Conservation (phyloP, 1,284 basidiomycete species). For the Boletus semigastroideus region DNA sequence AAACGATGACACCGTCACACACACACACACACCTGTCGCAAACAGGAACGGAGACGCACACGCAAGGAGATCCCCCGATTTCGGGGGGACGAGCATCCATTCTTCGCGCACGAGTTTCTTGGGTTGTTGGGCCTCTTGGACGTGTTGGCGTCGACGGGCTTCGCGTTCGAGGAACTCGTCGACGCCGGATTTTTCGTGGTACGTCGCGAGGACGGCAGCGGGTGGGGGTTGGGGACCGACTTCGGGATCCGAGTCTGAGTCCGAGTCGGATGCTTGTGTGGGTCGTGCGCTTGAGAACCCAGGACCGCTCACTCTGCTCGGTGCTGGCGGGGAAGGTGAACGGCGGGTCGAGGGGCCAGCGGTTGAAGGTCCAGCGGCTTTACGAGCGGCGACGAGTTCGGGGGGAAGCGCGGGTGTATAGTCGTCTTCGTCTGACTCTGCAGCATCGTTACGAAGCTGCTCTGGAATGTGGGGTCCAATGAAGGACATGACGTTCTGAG, state of each 20-base stretch:
- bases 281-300: conserved; percentile 34
- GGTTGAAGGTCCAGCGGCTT: conserved; percentile 16
- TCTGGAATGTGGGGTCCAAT: conserved; percentile 49
- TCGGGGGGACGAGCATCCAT: conserved; percentile 94
- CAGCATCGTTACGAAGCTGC: conserved; percentile 34
- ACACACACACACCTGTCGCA: too few species aligned
- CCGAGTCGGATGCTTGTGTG: conserved; percentile 53
- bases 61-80: conserved; percentile 69
- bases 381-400: conserved; percentile 46
- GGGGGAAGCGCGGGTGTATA: conserved; percentile 67
- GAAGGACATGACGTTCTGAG: conserved; percentile 31
- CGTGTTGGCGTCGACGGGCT: conserved; percentile 63
- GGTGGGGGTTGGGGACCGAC: conserved; percentile 77
- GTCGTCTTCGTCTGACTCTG: conserved; percentile 59
- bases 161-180: conserved; percentile 81
- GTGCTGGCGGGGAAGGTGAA: conserved; percentile 26
- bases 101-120: conserved; percentile 81
- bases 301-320: conserved; percentile 38
- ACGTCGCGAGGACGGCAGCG: conserved; percentile 33
- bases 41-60: conserved; percentile 50
- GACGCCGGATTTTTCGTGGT: conserved; percentile 48
- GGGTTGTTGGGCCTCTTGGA: conserved; percentile 72
- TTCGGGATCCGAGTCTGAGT: conserved; percentile 69
- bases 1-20: too few species aligned
- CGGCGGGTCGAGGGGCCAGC: conserved; percentile 24